Conservation (phyloP, 73 alveolate genomes). For the Paramecium primaurelia region DNA sequence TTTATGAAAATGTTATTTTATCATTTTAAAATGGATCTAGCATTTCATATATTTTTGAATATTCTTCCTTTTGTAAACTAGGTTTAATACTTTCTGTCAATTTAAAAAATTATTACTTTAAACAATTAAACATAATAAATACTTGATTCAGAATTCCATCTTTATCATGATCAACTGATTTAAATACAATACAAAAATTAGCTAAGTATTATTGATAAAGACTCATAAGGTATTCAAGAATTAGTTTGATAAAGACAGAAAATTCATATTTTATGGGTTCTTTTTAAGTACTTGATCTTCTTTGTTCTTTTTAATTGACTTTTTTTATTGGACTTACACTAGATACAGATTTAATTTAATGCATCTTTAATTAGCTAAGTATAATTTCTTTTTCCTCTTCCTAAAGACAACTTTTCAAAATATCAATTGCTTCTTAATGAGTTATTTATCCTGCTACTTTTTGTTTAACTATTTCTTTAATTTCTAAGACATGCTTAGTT, state of each 20-base stretch:
- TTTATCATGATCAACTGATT: neutral
- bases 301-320: neutral
- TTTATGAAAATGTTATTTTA: neutral
- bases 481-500: conserved; percentile 70
- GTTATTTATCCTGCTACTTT: conserved; percentile 68
- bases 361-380: neutral
- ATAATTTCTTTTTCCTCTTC: conserved; percentile 31
- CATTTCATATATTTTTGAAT: neutral
- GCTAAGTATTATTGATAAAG: neutral
- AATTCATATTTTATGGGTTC: neutral
- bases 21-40: neutral
- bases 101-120: neutral
- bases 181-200: conserved; percentile 50
- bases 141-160: conserved; percentile 41
- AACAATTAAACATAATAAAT: neutral
- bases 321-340: neutral
- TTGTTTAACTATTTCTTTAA: conserved; percentile 63
- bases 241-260: neutral
- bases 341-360: neutral
- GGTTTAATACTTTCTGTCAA: neutral
- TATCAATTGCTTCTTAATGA: conserved; percentile 74
- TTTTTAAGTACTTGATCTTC: neutral
- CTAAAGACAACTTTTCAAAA: conserved; percentile 65
- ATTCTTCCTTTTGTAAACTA: neutral
- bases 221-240: neutral